phyloP scores from a whole-genome alignment of 2,329 filamentous ascomycete species.

The Stromatinia cepivora region DNA sequence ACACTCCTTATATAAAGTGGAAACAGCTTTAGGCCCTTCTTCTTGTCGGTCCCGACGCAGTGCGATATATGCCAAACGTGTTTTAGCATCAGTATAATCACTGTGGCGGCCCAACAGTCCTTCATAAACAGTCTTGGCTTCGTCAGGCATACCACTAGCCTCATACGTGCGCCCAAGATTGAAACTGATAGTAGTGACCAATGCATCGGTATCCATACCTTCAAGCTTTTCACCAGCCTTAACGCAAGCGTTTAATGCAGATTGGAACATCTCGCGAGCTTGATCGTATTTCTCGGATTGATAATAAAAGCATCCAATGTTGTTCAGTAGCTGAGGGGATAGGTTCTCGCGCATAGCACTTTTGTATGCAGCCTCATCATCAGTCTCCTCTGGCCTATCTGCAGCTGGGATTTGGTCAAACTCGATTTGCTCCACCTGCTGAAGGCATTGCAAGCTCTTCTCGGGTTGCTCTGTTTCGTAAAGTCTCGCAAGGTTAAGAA shows the following conservation, averaged over 20 bases:
- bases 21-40: constrained; percentile 82
- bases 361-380: constrained; percentile 61
- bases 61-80: constrained; percentile 86
- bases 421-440: constrained; percentile 90
- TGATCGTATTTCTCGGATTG: constrained; percentile 78
- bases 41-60: constrained; percentile 78
- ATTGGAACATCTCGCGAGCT: constrained; percentile 86
- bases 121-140: constrained; percentile 87
- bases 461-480: constrained; percentile 86
- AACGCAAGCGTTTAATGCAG: constrained; percentile 85
- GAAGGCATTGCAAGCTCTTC: constrained; percentile 86
- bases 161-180: constrained; percentile 95
- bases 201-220: constrained; percentile 79
- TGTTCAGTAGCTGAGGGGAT: constrained; percentile 90
- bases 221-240: constrained; percentile 75
- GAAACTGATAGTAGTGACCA: constrained; percentile 95
- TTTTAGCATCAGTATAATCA: constrained; percentile 90
- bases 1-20: constrained; percentile 81
- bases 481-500: constrained; percentile 86
- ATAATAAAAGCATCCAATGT: constrained; percentile 94
- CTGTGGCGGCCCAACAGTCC: constrained; percentile 79
- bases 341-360: constrained; percentile 71
- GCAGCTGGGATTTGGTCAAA: constrained; percentile 73
- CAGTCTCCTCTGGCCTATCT: constrained; percentile 60
- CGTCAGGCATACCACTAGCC: constrained; percentile 73